Base-by-base conservation (phyloP, 176 grass and related monocot species). In the Hsuehochloa calcarea region DNA sequence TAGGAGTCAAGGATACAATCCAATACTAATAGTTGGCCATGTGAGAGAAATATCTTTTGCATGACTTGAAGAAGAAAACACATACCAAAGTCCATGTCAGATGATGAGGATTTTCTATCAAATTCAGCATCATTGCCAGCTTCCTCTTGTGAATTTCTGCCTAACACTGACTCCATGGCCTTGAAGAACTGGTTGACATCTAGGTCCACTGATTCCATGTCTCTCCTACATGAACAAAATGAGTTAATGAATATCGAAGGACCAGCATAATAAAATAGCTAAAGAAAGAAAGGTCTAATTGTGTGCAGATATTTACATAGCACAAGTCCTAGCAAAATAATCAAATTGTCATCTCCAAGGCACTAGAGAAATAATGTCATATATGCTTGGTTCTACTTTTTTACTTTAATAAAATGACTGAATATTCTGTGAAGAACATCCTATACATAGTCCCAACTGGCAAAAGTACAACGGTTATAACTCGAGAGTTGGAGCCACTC, bases 161-260 rank as follows among this genome's bases (percentile, higher is more conserved):
- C 88, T 44, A 92, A 67, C 41, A 92, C 88, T 5, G 93, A 98
- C 72, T 92, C 88, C 91, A 98, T 94, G 43, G 91, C 89, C 84
- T 98, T 95, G 70, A 95, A 90, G 70, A 98, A 98, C 76, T 95
- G 91, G 52, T 92, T 89, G 56, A 91, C 90, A 93, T 98, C 93
- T 80, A 98, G 85, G 86, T 98, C 86, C 49, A 98, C 96, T 25
- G 88, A 64, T 78, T 92, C 74, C 73, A 77, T 90, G 26, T 90
- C 91, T 76, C 90, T 95, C 71, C 75, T 87, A 41, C 13, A 79
- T 45, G 70, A 77, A 87, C 10, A 75, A 84, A 69, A 90, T 49
- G 35, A 66, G 13, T 43, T 61, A 12, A 68, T 79, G 9, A 84
- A 49, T 73, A 84, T 7, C 1, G 66, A 79, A 27, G 49, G 3